These are phyloP conservation scores for Venturia oleaginea DNA, from an alignment of 2,329 filamentous ascomycete species.

Conservation along the genomic window DNA sequence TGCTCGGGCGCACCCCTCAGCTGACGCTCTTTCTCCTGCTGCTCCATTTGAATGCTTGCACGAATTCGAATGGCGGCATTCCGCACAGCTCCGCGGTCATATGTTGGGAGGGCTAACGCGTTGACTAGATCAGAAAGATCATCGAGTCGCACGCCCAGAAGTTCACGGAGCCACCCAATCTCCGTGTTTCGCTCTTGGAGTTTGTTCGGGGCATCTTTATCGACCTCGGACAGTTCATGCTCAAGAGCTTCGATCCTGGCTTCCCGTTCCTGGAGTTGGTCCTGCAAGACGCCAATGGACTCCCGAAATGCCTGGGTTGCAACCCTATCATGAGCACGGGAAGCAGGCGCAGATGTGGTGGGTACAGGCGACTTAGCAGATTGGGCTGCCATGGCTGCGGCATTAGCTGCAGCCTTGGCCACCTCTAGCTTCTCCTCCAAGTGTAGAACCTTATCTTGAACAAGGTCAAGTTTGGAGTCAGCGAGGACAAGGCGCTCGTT, in stretches of 20 bases:
- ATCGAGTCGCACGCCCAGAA: constrained; percentile 80
- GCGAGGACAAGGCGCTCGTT: constrained; percentile 74
- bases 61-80: constrained; percentile 89
- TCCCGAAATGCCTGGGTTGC: constrained; percentile 91
- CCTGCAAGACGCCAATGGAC: constrained; percentile 91
- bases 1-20: constrained; percentile 50
- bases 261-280: constrained; percentile 92
- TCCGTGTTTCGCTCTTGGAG: constrained; percentile 89
- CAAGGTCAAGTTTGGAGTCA: constrained; percentile 73
- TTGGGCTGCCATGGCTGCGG: constrained; percentile 62
- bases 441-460: constrained; percentile 75
- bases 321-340: constrained; percentile 68
- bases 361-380: constrained; percentile 39
- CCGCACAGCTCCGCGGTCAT: constrained; percentile 69
- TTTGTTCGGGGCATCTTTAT: constrained; percentile 70
- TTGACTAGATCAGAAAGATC: constrained; percentile 89
- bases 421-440: constrained; percentile 88
- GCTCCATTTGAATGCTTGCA: constrained; percentile 95
- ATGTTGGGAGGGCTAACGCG: constrained; percentile 63
- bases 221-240: constrained; percentile 55
- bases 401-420: constrained; percentile 75
- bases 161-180: constrained; percentile 87
- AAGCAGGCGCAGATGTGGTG: constrained; percentile 21
- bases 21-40: constrained; percentile 84
- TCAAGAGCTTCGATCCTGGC: constrained; percentile 81